Evolutionary conservation across 208 protist genomes (phyloP), one percentile per base, ranked within the genome.

Genomic region (Leishmania arabica): DNA sequence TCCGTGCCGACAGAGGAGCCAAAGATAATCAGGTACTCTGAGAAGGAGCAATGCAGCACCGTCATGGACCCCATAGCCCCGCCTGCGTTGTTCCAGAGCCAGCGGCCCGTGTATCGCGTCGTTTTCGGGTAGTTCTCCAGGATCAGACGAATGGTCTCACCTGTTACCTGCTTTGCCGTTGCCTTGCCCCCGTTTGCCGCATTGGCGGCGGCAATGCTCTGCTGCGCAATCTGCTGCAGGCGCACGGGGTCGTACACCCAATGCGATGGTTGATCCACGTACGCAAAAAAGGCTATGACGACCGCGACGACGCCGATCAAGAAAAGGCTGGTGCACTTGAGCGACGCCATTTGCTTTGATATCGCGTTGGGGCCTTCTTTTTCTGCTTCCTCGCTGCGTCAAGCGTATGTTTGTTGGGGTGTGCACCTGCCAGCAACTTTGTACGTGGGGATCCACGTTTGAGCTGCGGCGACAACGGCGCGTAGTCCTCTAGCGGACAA

Each of bases 1-100:
- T 98, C 92, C 7, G 96, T 98, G 37, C 96, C 95, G 21, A 95
- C 85, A 8, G 92, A 64, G 2, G 95, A 94, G 71, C 95, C 96
- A 79, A 98, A 98, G 75, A 98, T 96, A 78, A 98, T 98, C 71
- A 98, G 68, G 89, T 98, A 98, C 90, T 98, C 94, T 21, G 94
- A 95, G 80, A 98, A 90, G 78, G 96, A 98, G 86, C 87, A 92
- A 84, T 97, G 94, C 70, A 97, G 90, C 42, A 98, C 91, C 66
- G 90, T 95, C 94, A 98, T 98, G 42, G 89, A 86, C 72, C 96
- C 95, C 96, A 98, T 98, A 15, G 95, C 95, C 21, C 96, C 95
- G 27, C 95, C 96, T 2, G 96, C 94, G 79, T 96, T 97, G 91
- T 98, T 98, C 88, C 91, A 97, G 31, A 98, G 58, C 92, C 94